Evolutionary conservation across 352 stramenopile genomes (phyloP).

Genomic region (Plasmopara halstedii): DNA sequence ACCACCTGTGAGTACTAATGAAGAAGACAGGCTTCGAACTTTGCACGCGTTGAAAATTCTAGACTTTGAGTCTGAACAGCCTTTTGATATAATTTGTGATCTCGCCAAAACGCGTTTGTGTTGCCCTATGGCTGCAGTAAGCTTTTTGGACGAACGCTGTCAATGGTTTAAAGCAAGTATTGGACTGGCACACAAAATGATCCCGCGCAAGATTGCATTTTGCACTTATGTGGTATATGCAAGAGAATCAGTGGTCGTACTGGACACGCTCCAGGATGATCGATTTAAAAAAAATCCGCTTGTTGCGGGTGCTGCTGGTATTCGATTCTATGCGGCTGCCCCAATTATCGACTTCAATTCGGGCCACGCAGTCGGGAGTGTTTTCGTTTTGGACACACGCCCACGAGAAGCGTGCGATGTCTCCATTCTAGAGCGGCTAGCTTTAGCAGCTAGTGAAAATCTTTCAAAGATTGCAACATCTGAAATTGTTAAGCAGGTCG

Average conservation of each 20-base stretch:
- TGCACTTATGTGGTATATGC: conserved; percentile 59
- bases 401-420: conserved; percentile 64
- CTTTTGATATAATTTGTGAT: conserved; percentile 75
- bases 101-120: conserved; percentile 52
- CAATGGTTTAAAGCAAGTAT: conserved; percentile 78
- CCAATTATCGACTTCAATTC: conserved; percentile 57
- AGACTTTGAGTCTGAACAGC: conserved; percentile 48
- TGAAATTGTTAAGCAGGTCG: conserved; percentile 1
- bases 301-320: conserved; percentile 76
- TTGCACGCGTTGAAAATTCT: conserved; percentile 50
- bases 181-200: conserved; percentile 63
- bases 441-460: conserved; percentile 50
- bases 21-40: conserved; percentile 42
- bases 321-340: conserved; percentile 92
- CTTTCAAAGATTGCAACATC: conserved; percentile 15
- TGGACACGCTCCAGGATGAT: conserved; percentile 83
- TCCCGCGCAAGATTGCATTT: conserved; percentile 74
- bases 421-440: conserved; percentile 58
- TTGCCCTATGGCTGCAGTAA: conserved; percentile 73
- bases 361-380: conserved; percentile 53
- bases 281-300: conserved; percentile 87
- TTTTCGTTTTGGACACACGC: conserved; percentile 80
- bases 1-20: conserved; percentile 45
- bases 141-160: conserved; percentile 66
- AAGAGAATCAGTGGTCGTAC: conserved; percentile 67